phyloP scores from a whole-genome alignment of 1,139 yeast genomes.

The Pneumocystis wakefieldiae region DNA sequence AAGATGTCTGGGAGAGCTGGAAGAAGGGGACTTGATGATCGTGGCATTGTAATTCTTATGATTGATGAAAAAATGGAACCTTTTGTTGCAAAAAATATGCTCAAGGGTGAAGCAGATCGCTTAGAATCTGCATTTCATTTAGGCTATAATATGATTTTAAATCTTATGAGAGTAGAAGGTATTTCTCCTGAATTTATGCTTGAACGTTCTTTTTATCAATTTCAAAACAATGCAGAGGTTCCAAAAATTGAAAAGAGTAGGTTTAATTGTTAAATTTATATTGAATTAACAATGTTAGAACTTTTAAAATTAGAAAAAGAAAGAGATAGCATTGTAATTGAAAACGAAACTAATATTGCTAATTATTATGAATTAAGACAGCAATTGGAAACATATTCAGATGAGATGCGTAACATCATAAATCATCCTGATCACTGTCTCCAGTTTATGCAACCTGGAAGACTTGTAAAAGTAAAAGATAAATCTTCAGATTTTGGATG shows the following conservation, averaged over 20 bases:
- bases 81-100: slow-evolving; percentile 97
- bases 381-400: slow-evolving; percentile 52
- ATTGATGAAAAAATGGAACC: slow-evolving; percentile 99
- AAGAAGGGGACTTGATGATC: slow-evolving; percentile 96
- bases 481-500: slow-evolving; percentile 64
- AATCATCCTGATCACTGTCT: slow-evolving; percentile 82
- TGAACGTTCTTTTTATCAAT: slow-evolving; percentile 85
- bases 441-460: slow-evolving; percentile 76
- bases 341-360: slow-evolving; percentile 56
- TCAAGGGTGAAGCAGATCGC: slow-evolving; percentile 93
- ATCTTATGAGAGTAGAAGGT: slow-evolving; percentile 92
- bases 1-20: slow-evolving; percentile 98
- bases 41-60: slow-evolving; percentile 98
- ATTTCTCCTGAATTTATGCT: slow-evolving; percentile 96
- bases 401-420: slow-evolving; percentile 70
- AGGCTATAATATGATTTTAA: slow-evolving; percentile 93
- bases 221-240: slow-evolving; percentile 81
- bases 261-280: not conserved
- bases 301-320: slow-evolving; percentile 39
- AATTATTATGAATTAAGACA: slow-evolving; percentile 72
- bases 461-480: slow-evolving; percentile 56
- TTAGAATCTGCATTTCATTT: slow-evolving; percentile 92
- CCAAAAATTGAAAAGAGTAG: slow-evolving; percentile 52
- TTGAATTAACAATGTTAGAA: slow-evolving; percentile 20
- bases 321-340: slow-evolving; percentile 38